phyloP scores from a whole-genome alignment of 177 flowering plant genomes.

The Vitis hybrid region DNA sequence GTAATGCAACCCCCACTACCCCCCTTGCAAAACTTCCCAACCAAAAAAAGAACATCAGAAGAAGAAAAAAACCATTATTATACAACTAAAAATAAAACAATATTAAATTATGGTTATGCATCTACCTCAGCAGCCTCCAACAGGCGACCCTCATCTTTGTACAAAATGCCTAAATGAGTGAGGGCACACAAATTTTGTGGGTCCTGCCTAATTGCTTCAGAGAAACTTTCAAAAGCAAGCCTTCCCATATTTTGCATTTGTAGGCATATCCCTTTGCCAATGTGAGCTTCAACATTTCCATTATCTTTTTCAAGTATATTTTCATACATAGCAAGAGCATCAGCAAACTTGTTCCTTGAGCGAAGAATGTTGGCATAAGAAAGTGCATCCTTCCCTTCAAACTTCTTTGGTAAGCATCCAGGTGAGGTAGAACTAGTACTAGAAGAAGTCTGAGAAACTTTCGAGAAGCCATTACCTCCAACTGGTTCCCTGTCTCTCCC shows the following conservation, averaged over 20 bases:
- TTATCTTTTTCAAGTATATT: constrained; percentile 65
- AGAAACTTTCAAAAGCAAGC: constrained; percentile 84
- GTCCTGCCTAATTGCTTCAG: constrained; percentile 82
- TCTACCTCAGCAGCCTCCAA: constrained; percentile 97
- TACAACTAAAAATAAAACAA: no score
- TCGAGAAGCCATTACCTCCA: constrained; percentile 55
- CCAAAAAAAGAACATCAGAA: no score
- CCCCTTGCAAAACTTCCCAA: no score
- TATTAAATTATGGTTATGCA: background rate
- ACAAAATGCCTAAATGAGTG: constrained; percentile 90
- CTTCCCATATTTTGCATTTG: constrained; percentile 86
- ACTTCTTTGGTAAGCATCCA: constrained; percentile 36
- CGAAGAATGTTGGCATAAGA: constrained; percentile 92
- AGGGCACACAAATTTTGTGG: constrained; percentile 94
- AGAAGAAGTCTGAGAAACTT: constrained; percentile 38
- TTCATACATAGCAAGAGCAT: constrained; percentile 84
- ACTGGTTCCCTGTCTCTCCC: constrained; percentile 36
- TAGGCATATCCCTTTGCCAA: constrained; percentile 96
- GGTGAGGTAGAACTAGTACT: constrained; percentile 31
- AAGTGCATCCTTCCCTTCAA: constrained; percentile 78
- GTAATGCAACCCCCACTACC: no score
- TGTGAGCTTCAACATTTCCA: constrained; percentile 76
- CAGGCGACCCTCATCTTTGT: constrained; percentile 92
- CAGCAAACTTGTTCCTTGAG: constrained; percentile 87
- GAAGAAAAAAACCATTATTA: no score